Evolutionary conservation across 139 green algal species (phyloP).

Genomic region (Tetraselmis chui): DNA sequence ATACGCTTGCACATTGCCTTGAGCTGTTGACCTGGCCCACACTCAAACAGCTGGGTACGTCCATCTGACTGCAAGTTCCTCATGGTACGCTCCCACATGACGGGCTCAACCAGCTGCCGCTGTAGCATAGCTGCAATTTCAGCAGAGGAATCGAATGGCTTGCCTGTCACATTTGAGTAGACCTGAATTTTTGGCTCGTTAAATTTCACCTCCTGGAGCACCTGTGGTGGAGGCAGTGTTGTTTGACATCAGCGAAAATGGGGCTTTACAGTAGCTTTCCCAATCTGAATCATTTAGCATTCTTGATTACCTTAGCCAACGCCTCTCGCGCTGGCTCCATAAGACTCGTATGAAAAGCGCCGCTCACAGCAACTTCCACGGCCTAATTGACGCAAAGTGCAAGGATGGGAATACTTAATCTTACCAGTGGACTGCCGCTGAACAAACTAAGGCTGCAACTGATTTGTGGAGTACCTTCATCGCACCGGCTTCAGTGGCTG

Average conservation of each 20-base stretch:
- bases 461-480: conserved; percentile 80
- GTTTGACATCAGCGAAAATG: too few relatives aligned
- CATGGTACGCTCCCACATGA: conserved; percentile 38
- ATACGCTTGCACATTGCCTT: conserved; percentile 91
- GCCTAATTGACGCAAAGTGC: background rate
- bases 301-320: conserved; percentile 53
- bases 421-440: background rate
- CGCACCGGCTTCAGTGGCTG: conserved; percentile 57
- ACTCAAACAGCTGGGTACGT: conserved; percentile 72
- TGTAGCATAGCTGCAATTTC: conserved; percentile 58
- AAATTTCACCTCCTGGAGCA: conserved; percentile 54
- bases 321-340: conserved; percentile 69
- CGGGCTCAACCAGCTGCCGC: conserved; percentile 83
- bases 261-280: too few relatives aligned
- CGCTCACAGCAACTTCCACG: conserved; percentile 59
- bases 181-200: conserved; percentile 65
- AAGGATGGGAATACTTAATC: background rate
- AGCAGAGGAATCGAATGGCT: conserved; percentile 42
- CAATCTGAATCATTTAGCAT: too few relatives aligned
- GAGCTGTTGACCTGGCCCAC: conserved; percentile 85
- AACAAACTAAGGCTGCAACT: conserved; percentile 1
- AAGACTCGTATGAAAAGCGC: conserved; percentile 86
- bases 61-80: conserved; percentile 21
- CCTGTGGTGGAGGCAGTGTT: too few relatives aligned
- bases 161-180: conserved; percentile 82